Evolutionary conservation across 768 basidiomycete genomes (phyloP).

Genomic region (Hygrophoropsis aurantiaca): DNA sequence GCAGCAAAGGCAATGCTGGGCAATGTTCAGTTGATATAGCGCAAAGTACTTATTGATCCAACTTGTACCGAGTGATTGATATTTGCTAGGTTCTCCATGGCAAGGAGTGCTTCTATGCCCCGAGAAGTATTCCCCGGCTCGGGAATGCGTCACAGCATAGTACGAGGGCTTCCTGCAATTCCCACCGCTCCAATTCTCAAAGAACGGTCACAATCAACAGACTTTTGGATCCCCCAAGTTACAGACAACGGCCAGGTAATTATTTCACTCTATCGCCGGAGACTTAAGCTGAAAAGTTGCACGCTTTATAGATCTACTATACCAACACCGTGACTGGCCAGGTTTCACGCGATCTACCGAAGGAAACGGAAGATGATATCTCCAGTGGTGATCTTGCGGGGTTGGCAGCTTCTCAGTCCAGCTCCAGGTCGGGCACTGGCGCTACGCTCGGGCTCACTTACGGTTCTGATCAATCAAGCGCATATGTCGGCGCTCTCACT

Average conservation of each 20-base stretch:
- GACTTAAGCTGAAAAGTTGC: neutral
- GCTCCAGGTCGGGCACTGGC: constrained; percentile 49
- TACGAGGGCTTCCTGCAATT: constrained; percentile 30
- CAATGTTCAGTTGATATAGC: neutral
- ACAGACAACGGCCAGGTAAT: constrained; percentile 78
- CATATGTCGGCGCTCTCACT: neutral
- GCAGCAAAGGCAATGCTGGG: neutral
- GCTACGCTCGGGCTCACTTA: constrained; percentile 45
- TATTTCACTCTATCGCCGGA: constrained; percentile 5
- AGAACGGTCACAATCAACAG: constrained; percentile 39
- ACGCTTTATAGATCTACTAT: constrained; percentile 75
- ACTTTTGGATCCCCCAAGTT: constrained; percentile 92
- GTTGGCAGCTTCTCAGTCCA: constrained; percentile 47
- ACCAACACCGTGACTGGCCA: constrained; percentile 84
- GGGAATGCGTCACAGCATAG: constrained; percentile 18
- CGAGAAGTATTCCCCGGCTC: neutral
- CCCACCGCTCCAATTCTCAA: constrained; percentile 12
- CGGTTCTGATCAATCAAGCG: constrained; percentile 11
- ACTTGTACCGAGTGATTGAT: neutral
- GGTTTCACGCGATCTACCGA: constrained; percentile 77
- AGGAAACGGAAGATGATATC: constrained; percentile 57
- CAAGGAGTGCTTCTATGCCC: constrained; percentile 7
- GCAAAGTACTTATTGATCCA: neutral
- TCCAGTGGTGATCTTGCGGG: constrained; percentile 59
- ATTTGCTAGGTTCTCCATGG: constrained; percentile 18